phyloP scores from a whole-genome alignment of 116 monocot genomes.

The Dioscorea cayenensis region DNA sequence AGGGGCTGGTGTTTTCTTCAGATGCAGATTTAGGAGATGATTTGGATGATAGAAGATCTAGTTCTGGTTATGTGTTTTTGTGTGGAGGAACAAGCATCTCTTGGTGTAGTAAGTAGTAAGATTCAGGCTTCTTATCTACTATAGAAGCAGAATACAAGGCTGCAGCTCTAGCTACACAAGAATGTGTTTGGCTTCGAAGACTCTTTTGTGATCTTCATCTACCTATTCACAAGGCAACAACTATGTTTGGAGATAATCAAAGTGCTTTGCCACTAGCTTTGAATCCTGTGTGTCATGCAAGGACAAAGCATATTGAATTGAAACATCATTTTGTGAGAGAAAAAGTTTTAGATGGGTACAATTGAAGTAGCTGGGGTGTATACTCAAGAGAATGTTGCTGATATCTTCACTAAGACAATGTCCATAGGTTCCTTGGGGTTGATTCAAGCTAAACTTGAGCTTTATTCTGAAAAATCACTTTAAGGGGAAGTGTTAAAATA shows the following conservation, averaged over 20 bases:
- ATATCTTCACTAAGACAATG: too few relatives aligned
- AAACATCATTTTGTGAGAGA: too few relatives aligned
- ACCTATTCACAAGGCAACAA: not conserved
- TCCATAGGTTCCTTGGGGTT: too few relatives aligned
- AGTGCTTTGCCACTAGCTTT: not conserved
- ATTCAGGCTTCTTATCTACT: not conserved
- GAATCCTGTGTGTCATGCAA: not conserved
- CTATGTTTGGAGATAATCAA: not conserved
- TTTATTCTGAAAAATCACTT: too few relatives aligned
- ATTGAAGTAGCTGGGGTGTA: too few relatives aligned
- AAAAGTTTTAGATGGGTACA: too few relatives aligned
- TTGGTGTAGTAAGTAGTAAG: slow-evolving; percentile 1
- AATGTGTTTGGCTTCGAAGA: not conserved
- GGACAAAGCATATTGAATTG: too few relatives aligned
- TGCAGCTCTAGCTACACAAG: not conserved
- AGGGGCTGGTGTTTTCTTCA: not conserved
- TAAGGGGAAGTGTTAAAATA: too few relatives aligned
- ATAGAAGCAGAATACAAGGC: not conserved
- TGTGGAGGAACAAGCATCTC: not conserved
- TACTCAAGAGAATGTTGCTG: too few relatives aligned
- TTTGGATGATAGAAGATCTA: slow-evolving; percentile 2
- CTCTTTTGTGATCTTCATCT: not conserved
- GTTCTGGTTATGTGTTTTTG: not conserved
- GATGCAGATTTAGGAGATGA: slow-evolving; percentile 2
- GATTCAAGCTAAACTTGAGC: too few relatives aligned